Evolutionary conservation across 768 basidiomycete genomes (phyloP), one percentile per base, ranked within the genome.

Genomic region (Royoungia palumana): DNA sequence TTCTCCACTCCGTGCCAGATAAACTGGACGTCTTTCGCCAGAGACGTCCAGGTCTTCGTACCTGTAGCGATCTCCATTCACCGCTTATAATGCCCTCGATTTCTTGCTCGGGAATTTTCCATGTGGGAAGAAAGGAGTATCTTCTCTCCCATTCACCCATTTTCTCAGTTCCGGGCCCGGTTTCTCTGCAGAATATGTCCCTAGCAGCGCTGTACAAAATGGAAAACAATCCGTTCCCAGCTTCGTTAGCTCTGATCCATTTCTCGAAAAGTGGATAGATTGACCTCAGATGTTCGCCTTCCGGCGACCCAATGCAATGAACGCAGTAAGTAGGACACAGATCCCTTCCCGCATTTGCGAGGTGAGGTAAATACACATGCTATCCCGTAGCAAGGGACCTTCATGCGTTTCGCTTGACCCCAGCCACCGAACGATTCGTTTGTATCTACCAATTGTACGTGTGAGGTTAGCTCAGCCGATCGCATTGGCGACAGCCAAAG

Each of bases 241-340:
- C 61, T 2, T 60, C 62, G 1, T 56, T 35, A 4, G 72, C 66
- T 25, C 57, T 55, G 0, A 56, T 79, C 73, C 72, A 76, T 30
- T 55, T 58, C 0, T 49, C n/a, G n/a, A n/a, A n/a, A n/a, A n/a
- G 40, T 6, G 79, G 78, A 68, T 70, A 73, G 70, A 56, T 53
- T 38, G 41, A 42, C 16, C 61, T 61, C 21, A 58, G 57, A 3
- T 51, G 43, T 41, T 46, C 55, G 22, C 11, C 70, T 66, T 9
- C 75, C 76, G 34, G 77, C 63, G 12, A 79, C 72, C 74, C 75
- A 79, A 57, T 85, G 83, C 28, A 86, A 46, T 20, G 85, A 71
- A 14, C 75, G 70, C 82, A 85, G 81, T 81, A 84, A 81, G 51
- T 81, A 78, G 11, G 62, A 59, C 9, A 77, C 82, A 51, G 82